Conservation (phyloP, 768 basidiomycete species). For the Cystofilobasidium macerans region DNA sequence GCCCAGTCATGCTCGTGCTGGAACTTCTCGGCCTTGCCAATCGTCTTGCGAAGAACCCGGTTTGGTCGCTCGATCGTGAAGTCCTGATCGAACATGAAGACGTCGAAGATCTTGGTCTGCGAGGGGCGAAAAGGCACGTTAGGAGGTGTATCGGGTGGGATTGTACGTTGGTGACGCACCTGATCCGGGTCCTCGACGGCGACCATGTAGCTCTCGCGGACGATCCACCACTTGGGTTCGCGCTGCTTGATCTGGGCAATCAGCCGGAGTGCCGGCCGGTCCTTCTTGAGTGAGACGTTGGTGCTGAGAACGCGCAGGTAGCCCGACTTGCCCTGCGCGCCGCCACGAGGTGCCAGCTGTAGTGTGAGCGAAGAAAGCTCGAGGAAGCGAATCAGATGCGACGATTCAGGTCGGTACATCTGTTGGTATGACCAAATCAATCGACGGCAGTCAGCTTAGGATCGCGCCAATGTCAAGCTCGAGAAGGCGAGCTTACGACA, state of each 20-base stretch:
- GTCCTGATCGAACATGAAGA: constrained; percentile 79
- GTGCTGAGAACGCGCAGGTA: constrained; percentile 45
- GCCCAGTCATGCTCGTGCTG: constrained; percentile 15
- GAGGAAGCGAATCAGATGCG: constrained; percentile 77
- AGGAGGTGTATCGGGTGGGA: constrained; percentile 1
- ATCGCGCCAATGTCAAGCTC: too few species aligned
- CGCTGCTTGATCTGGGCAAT: constrained; percentile 42
- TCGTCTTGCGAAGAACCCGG: constrained; percentile 73
- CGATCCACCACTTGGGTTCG: constrained; percentile 74
- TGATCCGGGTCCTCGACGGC: constrained; percentile 76
- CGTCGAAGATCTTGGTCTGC: constrained; percentile 78
- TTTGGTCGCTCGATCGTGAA: constrained; percentile 84
- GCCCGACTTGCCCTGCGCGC: constrained; percentile 83
- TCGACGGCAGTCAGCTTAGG: too few species aligned
- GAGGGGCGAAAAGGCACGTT: background rate
- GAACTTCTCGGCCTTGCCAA: constrained; percentile 51
- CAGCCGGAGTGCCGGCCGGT: constrained; percentile 41
- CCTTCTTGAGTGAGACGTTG: constrained; percentile 33
- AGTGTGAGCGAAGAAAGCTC: constrained; percentile 85
- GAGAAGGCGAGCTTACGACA: constrained; percentile 67
- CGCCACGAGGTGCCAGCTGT: constrained; percentile 57
- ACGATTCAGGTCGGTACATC: constrained; percentile 94
- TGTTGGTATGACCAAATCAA: too few species aligned
- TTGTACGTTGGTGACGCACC: constrained; percentile 41
- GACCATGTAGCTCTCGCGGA: constrained; percentile 84